Percentiles rank a stretch among this genome's conserved stretches.
These are phyloP conservation scores for Rhizopus sp. DNA, from an alignment of 371 early-diverging fungal genomes.

Conservation along the genomic window DNA sequence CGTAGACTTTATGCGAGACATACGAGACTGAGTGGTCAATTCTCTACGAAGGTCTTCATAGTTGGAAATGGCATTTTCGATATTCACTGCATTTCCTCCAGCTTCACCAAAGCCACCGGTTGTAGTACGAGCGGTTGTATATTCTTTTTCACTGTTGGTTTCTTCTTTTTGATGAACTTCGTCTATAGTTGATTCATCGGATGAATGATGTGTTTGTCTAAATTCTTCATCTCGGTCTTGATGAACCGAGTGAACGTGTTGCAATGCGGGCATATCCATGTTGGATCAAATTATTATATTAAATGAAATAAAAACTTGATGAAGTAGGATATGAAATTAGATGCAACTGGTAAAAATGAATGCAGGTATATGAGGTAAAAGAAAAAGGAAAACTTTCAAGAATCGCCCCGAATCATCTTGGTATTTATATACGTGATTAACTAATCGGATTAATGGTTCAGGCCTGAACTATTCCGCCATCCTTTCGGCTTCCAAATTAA, in stretches of 20 bases:
- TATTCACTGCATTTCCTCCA: constrained; percentile 48
- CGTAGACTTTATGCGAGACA: constrained; percentile 26
- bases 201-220: constrained; percentile 17
- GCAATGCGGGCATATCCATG: constrained; percentile 31
- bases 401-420: constrained; percentile 10
- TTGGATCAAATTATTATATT: constrained; percentile 15
- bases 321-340: constrained; percentile 6
- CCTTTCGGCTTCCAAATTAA: not conserved
- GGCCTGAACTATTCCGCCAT: constrained; percentile 29
- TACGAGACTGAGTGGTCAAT: constrained; percentile 44
- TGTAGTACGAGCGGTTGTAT: not conserved
- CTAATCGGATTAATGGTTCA: constrained; percentile 16
- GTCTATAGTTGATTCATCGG: constrained; percentile 29
- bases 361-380: constrained; percentile 1
- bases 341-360: constrained; percentile 3
- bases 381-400: not conserved
- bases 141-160: constrained; percentile 15
- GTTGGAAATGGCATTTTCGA: constrained; percentile 43
- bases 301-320: constrained; percentile 3
- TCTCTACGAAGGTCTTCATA: constrained; percentile 52
- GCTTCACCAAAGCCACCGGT: constrained; percentile 44
- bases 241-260: constrained; percentile 15
- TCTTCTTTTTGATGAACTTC: constrained; percentile 29
- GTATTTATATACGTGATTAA: constrained; percentile 1
- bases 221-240: constrained; percentile 21